These are phyloP conservation scores for Termitomyces sp. DNA, from an alignment of 768 basidiomycete species.

Conservation along the genomic window DNA sequence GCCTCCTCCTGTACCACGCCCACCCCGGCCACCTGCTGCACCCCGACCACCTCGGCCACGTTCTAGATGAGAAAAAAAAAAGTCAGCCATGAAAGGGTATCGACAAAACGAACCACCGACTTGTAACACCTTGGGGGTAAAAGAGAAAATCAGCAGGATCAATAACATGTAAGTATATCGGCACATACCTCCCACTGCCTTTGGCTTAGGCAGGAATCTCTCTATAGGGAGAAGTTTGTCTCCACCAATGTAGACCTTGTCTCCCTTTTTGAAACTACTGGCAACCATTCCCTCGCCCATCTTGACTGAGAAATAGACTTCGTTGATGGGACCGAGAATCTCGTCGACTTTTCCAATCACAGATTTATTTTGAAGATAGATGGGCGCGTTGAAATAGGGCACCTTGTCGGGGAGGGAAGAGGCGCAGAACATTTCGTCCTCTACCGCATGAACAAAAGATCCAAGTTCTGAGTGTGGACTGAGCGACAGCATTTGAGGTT, in stretches of 20 bases:
- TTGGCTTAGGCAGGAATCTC: slow-evolving; percentile 95
- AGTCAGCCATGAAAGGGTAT: slow-evolving; percentile 4
- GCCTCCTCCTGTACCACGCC: slow-evolving; percentile 32
- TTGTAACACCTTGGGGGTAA: slow-evolving; percentile 42
- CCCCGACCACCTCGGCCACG: slow-evolving; percentile 39
- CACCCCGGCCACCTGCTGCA: slow-evolving; percentile 35
- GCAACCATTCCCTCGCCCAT: slow-evolving; percentile 97
- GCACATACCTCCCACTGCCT: slow-evolving; percentile 61
- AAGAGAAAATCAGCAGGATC: background rate
- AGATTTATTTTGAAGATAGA: slow-evolving; percentile 96
- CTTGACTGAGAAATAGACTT: slow-evolving; percentile 97
- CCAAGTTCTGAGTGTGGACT: slow-evolving; percentile 76
- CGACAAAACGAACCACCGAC: slow-evolving; percentile 27
- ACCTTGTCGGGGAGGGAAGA: slow-evolving; percentile 86
- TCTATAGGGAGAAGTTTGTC: slow-evolving; percentile 97
- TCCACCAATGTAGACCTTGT: slow-evolving; percentile 96
- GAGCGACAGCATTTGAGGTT: background rate
- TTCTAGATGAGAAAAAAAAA: slow-evolving; percentile 21
- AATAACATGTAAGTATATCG: slow-evolving; percentile 4
- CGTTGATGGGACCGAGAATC: slow-evolving; percentile 98
- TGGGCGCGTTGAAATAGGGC: slow-evolving; percentile 98
- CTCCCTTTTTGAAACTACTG: slow-evolving; percentile 92
- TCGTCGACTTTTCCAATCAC: slow-evolving; percentile 97
- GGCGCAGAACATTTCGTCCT: slow-evolving; percentile 96
- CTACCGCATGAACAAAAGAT: slow-evolving; percentile 89